These are phyloP conservation scores for Falciphora oryzae DNA, from an alignment of 2,329 filamentous ascomycete genomes.

Conservation along the genomic window DNA sequence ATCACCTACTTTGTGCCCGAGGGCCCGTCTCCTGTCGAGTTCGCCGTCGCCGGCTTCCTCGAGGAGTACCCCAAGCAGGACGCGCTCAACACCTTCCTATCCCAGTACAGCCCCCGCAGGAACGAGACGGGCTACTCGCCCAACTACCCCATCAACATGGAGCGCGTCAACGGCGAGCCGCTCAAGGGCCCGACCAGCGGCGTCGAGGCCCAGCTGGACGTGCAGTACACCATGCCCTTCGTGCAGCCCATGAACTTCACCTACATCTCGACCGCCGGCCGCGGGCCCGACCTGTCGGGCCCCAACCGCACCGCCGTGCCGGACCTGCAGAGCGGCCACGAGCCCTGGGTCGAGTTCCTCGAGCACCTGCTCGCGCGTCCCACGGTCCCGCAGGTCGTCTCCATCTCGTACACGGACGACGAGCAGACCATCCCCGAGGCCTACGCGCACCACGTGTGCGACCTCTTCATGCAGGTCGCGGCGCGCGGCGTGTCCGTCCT, in stretches of 20 bases:
- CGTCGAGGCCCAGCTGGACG: conserved; percentile 40
- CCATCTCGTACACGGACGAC: conserved; percentile 65
- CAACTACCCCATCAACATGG: conserved; percentile 25
- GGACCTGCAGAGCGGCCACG: conserved; percentile 44
- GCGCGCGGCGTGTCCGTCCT: conserved; percentile 63
- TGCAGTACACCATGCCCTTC: conserved; percentile 42
- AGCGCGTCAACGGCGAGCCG: conserved; percentile 37
- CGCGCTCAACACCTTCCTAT: conserved; percentile 33
- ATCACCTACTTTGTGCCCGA: conserved; percentile 30
- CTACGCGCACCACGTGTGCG: conserved; percentile 47
- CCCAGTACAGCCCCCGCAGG: conserved; percentile 17
- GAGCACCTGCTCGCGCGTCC: conserved; percentile 50
- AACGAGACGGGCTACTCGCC: background rate
- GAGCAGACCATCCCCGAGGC: conserved; percentile 56
- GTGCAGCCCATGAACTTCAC: conserved; percentile 37
- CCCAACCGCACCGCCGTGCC: conserved; percentile 23
- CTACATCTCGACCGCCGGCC: conserved; percentile 40
- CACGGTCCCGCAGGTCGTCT: conserved; percentile 55
- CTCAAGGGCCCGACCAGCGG: conserved; percentile 37
- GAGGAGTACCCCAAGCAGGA: conserved; percentile 40
- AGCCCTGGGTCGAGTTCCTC: conserved; percentile 62
- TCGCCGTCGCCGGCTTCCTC: conserved; percentile 37
- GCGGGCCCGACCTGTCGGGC: conserved; percentile 21
- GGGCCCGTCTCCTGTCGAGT: conserved; percentile 22
- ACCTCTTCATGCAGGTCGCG: conserved; percentile 59